Evolutionary conservation across 1,284 basidiomycete species (phyloP), one percentile per base, ranked within the genome.

Genomic region (Polyporus tsugae): DNA sequence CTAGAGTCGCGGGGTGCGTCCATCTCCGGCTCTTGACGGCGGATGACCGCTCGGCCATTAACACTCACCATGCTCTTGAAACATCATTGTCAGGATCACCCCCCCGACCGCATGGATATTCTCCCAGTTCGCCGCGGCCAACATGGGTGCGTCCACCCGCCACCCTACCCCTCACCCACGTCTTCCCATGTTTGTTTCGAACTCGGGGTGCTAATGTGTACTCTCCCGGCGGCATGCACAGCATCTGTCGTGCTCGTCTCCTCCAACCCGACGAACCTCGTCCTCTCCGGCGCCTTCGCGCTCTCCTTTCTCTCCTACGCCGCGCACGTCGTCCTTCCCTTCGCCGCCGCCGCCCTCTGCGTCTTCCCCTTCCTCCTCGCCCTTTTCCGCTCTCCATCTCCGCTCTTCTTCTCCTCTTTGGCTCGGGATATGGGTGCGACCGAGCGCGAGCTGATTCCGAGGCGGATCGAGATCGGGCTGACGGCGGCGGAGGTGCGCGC

Each of bases 51-150:
- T 11, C 36, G 6, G 38, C 36, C 0, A 25, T 49, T 49, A 49
- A 49, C 19, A 38, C 35, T 17, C 19, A 59, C 39, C 7, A 33
- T 33, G 33, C 5, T 6, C 29, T 33, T 13, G 9, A 39, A 19
- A 19, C 44, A 17, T n/a, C 13, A 6, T n/a, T 25, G 22, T 0
- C 57, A 82, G 85, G 0, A 88, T 91, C 68, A 75, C 78, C 0
- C 85, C 87, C 33, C 88, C 90, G 0, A 85, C 85, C 0, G 86
- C 89, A 0, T 93, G 88, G 87, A 85, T 91, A 29, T 92, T 90
- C 78, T 83, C 87, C 25, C 89, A 93, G 73, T 92, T 94, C 75
- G 83, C 88, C 13, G 86, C 87, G 0, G 95, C 95, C 4, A 99
- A 99, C 78, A 94, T 96, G 74, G 79, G 91, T 91, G 41, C 84